These are phyloP conservation scores for Ustilago vetiveriae DNA, from an alignment of 1,284 basidiomycete species.

Conservation along the genomic window DNA sequence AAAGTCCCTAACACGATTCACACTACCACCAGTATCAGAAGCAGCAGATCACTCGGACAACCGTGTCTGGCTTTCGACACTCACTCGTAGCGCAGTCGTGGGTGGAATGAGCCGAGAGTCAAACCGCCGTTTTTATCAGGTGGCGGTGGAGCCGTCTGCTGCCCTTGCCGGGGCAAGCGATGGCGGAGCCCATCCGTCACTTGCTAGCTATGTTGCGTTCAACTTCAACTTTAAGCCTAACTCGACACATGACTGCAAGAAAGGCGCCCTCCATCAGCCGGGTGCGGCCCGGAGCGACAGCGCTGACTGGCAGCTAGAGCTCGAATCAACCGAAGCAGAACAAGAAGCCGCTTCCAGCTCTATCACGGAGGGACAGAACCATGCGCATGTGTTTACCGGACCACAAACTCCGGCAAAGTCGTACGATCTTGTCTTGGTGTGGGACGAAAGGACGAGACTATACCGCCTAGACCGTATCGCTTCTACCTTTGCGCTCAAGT, in stretches of 20 bases:
- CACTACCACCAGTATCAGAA: neutral
- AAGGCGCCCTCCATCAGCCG: slow-evolving; percentile 27
- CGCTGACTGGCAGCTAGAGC: slow-evolving; percentile 42
- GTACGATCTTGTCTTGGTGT: slow-evolving; percentile 33
- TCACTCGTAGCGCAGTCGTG: neutral
- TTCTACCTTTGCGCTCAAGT: slow-evolving; percentile 34
- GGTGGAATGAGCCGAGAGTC: slow-evolving; percentile 8
- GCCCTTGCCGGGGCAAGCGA: slow-evolving; percentile 11
- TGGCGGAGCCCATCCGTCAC: neutral
- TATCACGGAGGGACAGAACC: neutral
- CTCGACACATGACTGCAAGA: slow-evolving; percentile 28
- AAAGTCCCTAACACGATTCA: too few species aligned
- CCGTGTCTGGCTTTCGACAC: too few species aligned
- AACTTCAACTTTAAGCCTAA: slow-evolving; percentile 52
- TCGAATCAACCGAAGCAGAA: slow-evolving; percentile 20
- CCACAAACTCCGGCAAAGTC: slow-evolving; percentile 25
- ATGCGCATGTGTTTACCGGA: slow-evolving; percentile 39
- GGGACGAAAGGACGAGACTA: slow-evolving; percentile 15
- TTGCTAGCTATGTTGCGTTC: slow-evolving; percentile 25
- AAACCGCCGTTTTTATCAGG: slow-evolving; percentile 14
- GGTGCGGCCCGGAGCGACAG: slow-evolving; percentile 3
- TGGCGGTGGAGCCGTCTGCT: slow-evolving; percentile 27
- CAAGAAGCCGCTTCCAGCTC: neutral
- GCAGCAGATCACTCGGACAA: neutral
- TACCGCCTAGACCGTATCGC: slow-evolving; percentile 37